Conservation (phyloP, 805 yeast genomes). For the Candida ortonii region DNA sequence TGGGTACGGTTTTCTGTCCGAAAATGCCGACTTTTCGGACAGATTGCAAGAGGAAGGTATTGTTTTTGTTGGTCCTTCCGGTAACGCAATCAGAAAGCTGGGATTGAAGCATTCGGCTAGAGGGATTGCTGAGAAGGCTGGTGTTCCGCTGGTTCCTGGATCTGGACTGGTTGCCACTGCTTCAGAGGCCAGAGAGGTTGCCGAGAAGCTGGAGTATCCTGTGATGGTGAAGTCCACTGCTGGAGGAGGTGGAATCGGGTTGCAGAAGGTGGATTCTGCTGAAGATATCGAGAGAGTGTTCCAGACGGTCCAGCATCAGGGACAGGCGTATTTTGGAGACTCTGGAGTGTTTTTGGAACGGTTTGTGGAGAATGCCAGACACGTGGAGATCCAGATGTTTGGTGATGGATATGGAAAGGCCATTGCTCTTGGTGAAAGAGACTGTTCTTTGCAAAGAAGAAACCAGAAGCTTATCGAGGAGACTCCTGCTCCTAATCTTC, state of each 20-base stretch:
- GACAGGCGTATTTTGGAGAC: conserved; percentile 89
- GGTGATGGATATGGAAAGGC: conserved; percentile 96
- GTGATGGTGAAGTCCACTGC: conserved; percentile 97
- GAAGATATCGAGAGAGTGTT: conserved; percentile 81
- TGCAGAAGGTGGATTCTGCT: conserved; percentile 85
- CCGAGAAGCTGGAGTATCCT: conserved; percentile 76
- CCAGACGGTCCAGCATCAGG: conserved; percentile 91
- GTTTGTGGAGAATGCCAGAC: conserved; percentile 92
- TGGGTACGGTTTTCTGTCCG: conserved; percentile 95
- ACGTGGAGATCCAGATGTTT: conserved; percentile 93
- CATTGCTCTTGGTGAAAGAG: conserved; percentile 94
- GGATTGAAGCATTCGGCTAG: conserved; percentile 97
- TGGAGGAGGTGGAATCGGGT: conserved; percentile 99
- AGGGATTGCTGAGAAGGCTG: conserved; percentile 86
- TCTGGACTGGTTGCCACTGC: conserved; percentile 74
- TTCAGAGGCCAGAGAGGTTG: conserved; percentile 72
- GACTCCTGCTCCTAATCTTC: conserved; percentile 95
- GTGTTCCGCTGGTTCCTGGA: conserved; percentile 97
- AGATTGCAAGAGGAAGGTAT: conserved; percentile 79
- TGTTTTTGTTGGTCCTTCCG: conserved; percentile 94
- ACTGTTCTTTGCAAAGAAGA: conserved; percentile 95
- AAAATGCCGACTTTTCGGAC: conserved; percentile 94
- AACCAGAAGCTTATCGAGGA: conserved; percentile 96
- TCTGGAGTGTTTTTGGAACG: conserved; percentile 93
- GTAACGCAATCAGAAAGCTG: conserved; percentile 84